Percentiles rank a stretch among this genome's conserved stretches.
Evolutionary conservation across 1,139 yeast species (phyloP).

Genomic region (Kluyveromyces sp.): DNA sequence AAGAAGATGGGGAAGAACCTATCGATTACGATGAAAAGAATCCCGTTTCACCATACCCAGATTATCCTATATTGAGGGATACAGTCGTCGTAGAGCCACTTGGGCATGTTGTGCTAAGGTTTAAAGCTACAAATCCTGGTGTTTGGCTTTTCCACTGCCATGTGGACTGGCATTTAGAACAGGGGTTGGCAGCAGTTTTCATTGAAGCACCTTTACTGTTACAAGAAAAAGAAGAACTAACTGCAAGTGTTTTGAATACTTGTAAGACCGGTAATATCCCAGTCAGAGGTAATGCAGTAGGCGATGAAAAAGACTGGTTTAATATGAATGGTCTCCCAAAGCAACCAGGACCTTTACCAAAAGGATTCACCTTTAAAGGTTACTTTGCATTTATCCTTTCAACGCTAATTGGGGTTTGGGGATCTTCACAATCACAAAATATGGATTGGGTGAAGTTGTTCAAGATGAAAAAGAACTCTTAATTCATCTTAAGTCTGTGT

Average conservation of each 20-base stretch:
- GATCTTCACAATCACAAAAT: constrained; percentile 44
- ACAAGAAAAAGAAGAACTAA: constrained; percentile 37
- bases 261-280: constrained; percentile 43
- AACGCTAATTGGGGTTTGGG: constrained; percentile 49
- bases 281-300: constrained; percentile 65
- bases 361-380: constrained; percentile 63
- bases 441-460: constrained; percentile 56
- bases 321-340: constrained; percentile 49
- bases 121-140: constrained; percentile 73
- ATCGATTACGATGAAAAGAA: constrained; percentile 43
- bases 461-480: constrained; percentile 34
- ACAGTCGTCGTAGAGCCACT: constrained; percentile 57
- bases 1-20: constrained; percentile 39
- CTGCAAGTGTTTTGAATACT: constrained; percentile 40
- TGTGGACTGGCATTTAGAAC: constrained; percentile 74
- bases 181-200: constrained; percentile 62
- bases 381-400: constrained; percentile 56
- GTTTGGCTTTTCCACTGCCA: constrained; percentile 83
- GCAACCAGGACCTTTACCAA: constrained; percentile 52
- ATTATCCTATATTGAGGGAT: constrained; percentile 57
- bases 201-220: constrained; percentile 57
- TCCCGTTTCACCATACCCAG: constrained; percentile 42
- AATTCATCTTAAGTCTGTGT: constrained; percentile 9
- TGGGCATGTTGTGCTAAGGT: constrained; percentile 59
- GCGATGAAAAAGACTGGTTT: constrained; percentile 43